Conservation (phyloP, 2,329 filamentous ascomycete species). For the Aotearoamyces nothofagi region DNA sequence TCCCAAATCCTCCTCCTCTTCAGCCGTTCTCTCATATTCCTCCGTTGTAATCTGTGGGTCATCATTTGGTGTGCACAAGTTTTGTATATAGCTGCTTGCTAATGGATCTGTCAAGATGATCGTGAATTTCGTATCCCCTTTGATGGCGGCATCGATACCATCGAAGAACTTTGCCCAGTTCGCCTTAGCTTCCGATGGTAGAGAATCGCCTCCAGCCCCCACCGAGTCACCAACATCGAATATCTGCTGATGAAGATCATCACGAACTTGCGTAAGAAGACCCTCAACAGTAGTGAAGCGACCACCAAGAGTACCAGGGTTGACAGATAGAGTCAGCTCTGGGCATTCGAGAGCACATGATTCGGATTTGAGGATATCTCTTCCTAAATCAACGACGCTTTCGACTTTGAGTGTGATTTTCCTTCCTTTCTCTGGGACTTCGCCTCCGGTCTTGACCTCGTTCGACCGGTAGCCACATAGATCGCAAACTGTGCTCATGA, state of each 20-base stretch:
- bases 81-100: constrained; percentile 88
- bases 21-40: constrained; percentile 73
- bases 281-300: constrained; percentile 96
- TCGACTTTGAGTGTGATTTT: constrained; percentile 66
- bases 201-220: constrained; percentile 60
- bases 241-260: constrained; percentile 77
- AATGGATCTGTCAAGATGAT: constrained; percentile 77
- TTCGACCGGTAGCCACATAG: constrained; percentile 89
- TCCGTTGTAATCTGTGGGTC: constrained; percentile 72
- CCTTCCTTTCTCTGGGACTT: constrained; percentile 72
- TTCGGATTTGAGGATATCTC: constrained; percentile 94
- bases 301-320: constrained; percentile 86
- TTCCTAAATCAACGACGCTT: constrained; percentile 56
- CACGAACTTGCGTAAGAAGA: constrained; percentile 78
- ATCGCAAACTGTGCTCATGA: constrained; percentile 90
- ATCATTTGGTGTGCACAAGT: constrained; percentile 57
- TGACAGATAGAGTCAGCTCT: constrained; percentile 74
- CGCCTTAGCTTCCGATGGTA: constrained; percentile 45
- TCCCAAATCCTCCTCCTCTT: constrained; percentile 89
- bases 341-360: constrained; percentile 77
- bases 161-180: constrained; percentile 75
- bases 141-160: constrained; percentile 61
- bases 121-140: constrained; percentile 66
- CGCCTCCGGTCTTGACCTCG: constrained; percentile 94
- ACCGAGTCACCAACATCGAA: constrained; percentile 54